A percentile compares a stretch with the other conserved stretches of the same genome.
phyloP scores from a whole-genome alignment of 345 rosid species.

The Eutrema yunnanense region DNA sequence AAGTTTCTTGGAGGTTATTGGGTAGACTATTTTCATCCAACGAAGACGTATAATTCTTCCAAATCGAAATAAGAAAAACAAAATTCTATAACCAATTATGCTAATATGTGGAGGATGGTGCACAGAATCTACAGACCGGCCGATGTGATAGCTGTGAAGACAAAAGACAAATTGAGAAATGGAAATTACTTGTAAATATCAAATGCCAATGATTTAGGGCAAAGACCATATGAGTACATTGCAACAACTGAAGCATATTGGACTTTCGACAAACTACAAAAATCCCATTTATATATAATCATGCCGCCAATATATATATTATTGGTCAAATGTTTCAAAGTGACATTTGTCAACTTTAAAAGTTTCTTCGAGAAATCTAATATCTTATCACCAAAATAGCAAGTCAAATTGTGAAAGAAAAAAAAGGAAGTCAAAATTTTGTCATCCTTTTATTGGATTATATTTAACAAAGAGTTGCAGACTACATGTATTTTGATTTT shows the following conservation, averaged over 20 bases:
- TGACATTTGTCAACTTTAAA: constrained; percentile 26
- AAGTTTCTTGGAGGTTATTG: constrained; percentile 8
- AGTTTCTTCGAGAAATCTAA: constrained; percentile 11
- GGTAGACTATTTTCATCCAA: neutral
- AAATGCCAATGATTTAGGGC: constrained; percentile 28
- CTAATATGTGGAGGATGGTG: constrained; percentile 15
- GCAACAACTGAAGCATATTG: constrained; percentile 13
- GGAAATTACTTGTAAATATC: constrained; percentile 17
- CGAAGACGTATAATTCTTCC: neutral
- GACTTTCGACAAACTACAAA: constrained; percentile 15
- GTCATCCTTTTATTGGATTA: neutral
- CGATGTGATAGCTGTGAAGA: constrained; percentile 24
- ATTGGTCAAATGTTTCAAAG: constrained; percentile 23
- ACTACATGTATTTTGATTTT: neutral
- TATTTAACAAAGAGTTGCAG: neutral
- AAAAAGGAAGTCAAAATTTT: constrained; percentile 23
- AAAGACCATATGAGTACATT: constrained; percentile 21
- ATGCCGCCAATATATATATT: constrained; percentile 8
- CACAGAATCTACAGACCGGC: neutral
- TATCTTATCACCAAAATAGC: constrained; percentile 23
- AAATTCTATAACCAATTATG: neutral
- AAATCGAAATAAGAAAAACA: neutral
- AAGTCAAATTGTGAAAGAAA: neutral
- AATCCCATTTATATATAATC: neutral
- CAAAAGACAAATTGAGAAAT: constrained; percentile 13